phyloP scores from a whole-genome alignment of 2,329 filamentous ascomycete species.

The Ophiocordyceps camponoti-floridani region DNA sequence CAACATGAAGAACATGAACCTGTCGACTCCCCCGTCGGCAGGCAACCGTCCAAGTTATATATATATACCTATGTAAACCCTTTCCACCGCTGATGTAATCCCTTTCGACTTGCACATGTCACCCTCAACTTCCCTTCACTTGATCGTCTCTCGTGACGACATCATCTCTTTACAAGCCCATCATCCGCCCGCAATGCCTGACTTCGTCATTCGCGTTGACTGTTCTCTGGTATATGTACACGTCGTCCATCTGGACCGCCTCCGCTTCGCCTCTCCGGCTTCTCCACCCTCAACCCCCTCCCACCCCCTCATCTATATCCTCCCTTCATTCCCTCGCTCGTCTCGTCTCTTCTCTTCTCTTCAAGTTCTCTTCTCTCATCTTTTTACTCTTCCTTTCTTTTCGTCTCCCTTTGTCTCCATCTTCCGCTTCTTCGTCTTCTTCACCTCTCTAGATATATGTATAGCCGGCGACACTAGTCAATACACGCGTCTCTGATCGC shows the following conservation, averaged over 20 bases:
- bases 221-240: not conserved
- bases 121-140: too few relatives aligned
- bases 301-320: not conserved
- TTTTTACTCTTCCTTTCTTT: not conserved
- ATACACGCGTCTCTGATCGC: slow-evolving; percentile 8
- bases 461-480: slow-evolving; percentile 12
- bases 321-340: slow-evolving; percentile 1
- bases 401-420: not conserved
- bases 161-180: not conserved
- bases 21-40: too few relatives aligned
- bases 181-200: not conserved
- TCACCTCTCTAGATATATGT: slow-evolving; percentile 8
- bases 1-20: too few relatives aligned
- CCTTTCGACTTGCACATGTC: too few relatives aligned
- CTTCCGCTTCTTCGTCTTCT: not conserved
- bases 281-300: not conserved
- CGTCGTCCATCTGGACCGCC: not conserved
- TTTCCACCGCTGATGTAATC: too few relatives aligned
- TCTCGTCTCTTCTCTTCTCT: not conserved
- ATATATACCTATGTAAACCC: too few relatives aligned
- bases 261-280: not conserved
- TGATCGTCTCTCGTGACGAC: not conserved
- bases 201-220: not conserved
- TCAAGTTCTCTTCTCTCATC: slow-evolving; percentile 2
- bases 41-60: too few relatives aligned